A percentile compares a stretch with the other conserved stretches of the same genome.
phyloP scores from a whole-genome alignment of 768 basidiomycete species.

The Hydnomerulius pinastri region DNA sequence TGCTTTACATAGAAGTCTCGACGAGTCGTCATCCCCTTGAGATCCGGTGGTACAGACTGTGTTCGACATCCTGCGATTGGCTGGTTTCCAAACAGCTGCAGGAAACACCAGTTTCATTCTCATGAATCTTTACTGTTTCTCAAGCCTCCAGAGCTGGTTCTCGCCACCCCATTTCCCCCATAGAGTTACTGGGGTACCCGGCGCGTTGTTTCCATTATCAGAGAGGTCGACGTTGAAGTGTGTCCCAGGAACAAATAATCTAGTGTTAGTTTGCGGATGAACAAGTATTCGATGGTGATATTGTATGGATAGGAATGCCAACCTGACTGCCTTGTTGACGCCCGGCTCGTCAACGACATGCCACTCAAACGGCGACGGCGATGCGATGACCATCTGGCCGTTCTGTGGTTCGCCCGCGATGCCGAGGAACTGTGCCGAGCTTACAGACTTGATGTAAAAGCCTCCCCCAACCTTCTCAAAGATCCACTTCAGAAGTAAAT shows the following conservation, averaged over 20 bases:
- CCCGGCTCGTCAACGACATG: constrained; percentile 50
- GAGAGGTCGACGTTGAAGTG: constrained; percentile 48
- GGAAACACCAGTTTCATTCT: no score
- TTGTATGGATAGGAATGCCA: constrained; percentile 10
- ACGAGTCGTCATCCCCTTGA: no score
- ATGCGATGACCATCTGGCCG: constrained; percentile 44
- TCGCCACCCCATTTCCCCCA: constrained; percentile 51
- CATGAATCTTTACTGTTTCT: constrained; percentile 11
- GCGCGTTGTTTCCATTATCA: constrained; percentile 43
- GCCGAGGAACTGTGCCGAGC: constrained; percentile 43
- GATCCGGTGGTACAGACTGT: no score
- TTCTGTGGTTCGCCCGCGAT: constrained; percentile 32
- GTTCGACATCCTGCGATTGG: no score
- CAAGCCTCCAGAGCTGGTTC: constrained; percentile 53
- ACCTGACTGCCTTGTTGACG: constrained; percentile 43
- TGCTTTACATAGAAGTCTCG: no score
- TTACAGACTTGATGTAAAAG: constrained; percentile 46
- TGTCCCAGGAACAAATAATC: constrained; percentile 49
- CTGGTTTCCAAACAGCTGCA: no score
- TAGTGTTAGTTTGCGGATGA: constrained; percentile 14
- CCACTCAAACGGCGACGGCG: constrained; percentile 43
- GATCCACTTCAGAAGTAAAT: constrained; percentile 47
- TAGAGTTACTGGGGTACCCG: constrained; percentile 47
- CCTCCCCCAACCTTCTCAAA: constrained; percentile 30
- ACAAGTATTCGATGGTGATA: neutral